Percentiles rank a stretch among this genome's conserved stretches.
phyloP scores from a whole-genome alignment of 805 yeast species.

The Nakazawaea sp. region DNA sequence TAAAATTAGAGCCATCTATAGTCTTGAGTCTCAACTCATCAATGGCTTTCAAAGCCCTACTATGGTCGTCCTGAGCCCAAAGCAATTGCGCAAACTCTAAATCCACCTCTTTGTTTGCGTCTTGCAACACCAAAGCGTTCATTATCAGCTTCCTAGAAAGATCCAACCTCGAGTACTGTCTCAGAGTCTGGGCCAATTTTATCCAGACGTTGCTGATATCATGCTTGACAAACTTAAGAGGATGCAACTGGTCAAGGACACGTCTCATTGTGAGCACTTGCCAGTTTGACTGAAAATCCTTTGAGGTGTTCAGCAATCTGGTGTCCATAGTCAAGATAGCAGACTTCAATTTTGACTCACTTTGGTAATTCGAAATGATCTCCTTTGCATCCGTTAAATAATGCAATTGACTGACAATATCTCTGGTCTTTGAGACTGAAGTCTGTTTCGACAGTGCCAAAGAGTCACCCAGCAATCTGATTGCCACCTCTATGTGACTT shows the following conservation, averaged over 20 bases:
- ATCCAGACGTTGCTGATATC: constrained; percentile 48
- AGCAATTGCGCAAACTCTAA: constrained; percentile 74
- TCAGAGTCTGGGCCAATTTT: constrained; percentile 53
- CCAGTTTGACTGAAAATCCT: constrained; percentile 55
- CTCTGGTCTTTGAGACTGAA: constrained; percentile 43
- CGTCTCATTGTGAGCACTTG: constrained; percentile 53
- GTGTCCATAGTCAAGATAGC: constrained; percentile 12
- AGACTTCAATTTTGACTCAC: constrained; percentile 11
- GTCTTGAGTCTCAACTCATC: constrained; percentile 1
- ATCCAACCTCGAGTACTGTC: constrained; percentile 64
- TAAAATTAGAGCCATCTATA: constrained; percentile 1
- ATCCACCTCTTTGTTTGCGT: constrained; percentile 41
- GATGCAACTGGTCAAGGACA: constrained; percentile 23
- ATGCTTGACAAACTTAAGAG: constrained; percentile 12
- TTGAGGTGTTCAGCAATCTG: constrained; percentile 29
- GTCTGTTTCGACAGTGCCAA: constrained; percentile 42
- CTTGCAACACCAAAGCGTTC: constrained; percentile 40
- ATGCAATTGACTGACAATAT: constrained; percentile 47
- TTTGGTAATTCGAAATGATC: constrained; percentile 20
- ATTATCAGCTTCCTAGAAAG: constrained; percentile 64
- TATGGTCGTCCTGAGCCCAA: constrained; percentile 86
- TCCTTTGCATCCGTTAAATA: constrained; percentile 50
- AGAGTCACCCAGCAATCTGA: constrained; percentile 52
- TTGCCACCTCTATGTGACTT: constrained; percentile 41
- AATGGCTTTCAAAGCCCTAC: constrained; percentile 62